Evolutionary conservation across 2,329 filamentous ascomycete species (phyloP).

Genomic region (Metarhizium robertsii): DNA sequence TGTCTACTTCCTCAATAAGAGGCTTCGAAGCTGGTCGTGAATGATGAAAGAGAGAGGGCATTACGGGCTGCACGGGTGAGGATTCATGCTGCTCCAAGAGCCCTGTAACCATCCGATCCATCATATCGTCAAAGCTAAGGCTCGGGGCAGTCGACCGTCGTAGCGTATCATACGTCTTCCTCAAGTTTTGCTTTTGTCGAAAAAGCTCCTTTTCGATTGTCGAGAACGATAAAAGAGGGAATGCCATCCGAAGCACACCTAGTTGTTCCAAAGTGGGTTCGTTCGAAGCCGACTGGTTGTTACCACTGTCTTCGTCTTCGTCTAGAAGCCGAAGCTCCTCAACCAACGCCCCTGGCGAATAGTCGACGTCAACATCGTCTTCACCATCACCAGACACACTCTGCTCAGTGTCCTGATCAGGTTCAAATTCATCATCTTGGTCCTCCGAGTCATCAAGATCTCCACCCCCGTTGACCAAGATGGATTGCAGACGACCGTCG

Average conservation of each 20-base stretch:
- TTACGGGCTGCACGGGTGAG: not conserved
- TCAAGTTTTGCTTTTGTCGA: conserved; percentile 24
- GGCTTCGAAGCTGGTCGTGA: conserved; percentile 11
- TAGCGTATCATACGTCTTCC: conserved; percentile 28
- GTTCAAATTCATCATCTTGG: not conserved
- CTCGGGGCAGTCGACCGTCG: conserved; percentile 20
- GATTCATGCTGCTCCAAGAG: conserved; percentile 2
- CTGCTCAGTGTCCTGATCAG: not conserved
- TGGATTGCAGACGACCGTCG: conserved; percentile 11
- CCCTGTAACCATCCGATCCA: conserved; percentile 18
- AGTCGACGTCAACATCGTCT: conserved; percentile 6
- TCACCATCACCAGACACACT: not conserved
- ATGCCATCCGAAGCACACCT: conserved; percentile 30
- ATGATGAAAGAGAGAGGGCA: not conserved
- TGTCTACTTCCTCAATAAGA: conserved; percentile 17
- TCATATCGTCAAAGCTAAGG: conserved; percentile 23
- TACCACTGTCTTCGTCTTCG: not conserved
- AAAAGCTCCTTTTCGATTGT: conserved; percentile 27
- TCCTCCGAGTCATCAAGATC: not conserved
- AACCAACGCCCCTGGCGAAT: not conserved
- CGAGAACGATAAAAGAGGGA: conserved; percentile 28
- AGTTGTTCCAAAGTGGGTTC: conserved; percentile 21
- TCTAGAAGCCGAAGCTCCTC: conserved; percentile 1
- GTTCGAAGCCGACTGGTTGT: conserved; percentile 6
- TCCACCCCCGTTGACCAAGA: not conserved